Evolutionary conservation across 176 grass and related monocot species (phyloP).

Genomic region (Rhynchospora breviuscula): DNA sequence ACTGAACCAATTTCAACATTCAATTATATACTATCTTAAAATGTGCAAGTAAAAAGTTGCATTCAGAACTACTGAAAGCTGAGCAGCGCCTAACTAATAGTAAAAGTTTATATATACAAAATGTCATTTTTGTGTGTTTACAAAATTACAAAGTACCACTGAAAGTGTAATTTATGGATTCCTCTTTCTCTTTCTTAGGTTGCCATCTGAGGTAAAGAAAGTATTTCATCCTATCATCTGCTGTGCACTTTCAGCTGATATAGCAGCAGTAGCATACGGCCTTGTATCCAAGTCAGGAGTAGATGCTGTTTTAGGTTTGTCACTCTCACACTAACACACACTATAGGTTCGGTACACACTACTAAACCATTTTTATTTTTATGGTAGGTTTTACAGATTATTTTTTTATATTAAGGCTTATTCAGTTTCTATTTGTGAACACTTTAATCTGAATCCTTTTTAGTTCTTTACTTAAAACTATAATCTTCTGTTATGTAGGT

Average conservation of each 20-base stretch:
- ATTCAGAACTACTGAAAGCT: neutral
- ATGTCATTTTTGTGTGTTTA: neutral
- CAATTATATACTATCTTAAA: neutral
- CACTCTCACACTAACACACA: neutral
- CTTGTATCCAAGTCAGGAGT: constrained; percentile 49
- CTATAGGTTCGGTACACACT: neutral
- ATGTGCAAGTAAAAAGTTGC: neutral
- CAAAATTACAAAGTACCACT: neutral
- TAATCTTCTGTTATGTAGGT: constrained; percentile 39
- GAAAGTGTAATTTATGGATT: neutral
- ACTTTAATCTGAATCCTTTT: neutral
- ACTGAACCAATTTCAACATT: neutral
- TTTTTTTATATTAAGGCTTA: neutral
- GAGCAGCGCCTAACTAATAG: neutral
- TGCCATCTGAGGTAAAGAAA: constrained; percentile 57
- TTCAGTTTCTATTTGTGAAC: neutral
- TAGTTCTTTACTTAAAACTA: neutral
- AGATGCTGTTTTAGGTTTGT: constrained; percentile 76
- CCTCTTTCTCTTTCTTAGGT: constrained; percentile 40
- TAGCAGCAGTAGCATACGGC: constrained; percentile 53
- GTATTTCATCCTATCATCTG: constrained; percentile 86
- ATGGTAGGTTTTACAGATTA: neutral
- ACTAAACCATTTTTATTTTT: neutral
- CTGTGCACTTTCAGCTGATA: constrained; percentile 69
- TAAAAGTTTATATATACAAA: neutral